Percentiles rank a stretch among this genome's conserved stretches.
These are phyloP conservation scores for Oenanthe javanica DNA, from an alignment of 140 eudicot genomes.

Conservation along the genomic window DNA sequence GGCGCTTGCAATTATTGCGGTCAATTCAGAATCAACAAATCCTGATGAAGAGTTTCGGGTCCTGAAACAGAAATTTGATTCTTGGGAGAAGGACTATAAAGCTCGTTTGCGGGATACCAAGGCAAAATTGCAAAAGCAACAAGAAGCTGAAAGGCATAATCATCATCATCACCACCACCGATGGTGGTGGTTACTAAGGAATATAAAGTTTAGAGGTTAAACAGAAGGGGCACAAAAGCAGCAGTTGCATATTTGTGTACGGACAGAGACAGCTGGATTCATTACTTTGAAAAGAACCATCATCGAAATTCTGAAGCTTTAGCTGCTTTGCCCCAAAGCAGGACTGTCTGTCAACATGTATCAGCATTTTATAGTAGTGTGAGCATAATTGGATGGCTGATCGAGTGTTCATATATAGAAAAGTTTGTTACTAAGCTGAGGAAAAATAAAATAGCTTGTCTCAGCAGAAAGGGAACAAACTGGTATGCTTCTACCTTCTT, in stretches of 20 bases:
- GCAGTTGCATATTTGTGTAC: neutral
- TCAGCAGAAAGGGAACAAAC: neutral
- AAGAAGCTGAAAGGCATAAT: conserved; percentile 26
- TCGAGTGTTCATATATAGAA: neutral
- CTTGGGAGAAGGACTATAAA: conserved; percentile 65
- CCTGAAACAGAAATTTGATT: conserved; percentile 45
- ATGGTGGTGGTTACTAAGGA: conserved; percentile 33
- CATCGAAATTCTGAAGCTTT: neutral
- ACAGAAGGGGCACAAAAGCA: neutral
- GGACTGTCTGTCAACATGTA: neutral
- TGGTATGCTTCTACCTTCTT: neutral
- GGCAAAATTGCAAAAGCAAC: conserved; percentile 33
- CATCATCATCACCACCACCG: conserved; percentile 5
- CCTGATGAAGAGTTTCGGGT: conserved; percentile 49
- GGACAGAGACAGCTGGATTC: neutral
- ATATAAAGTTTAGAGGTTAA: neutral
- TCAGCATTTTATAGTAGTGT: neutral
- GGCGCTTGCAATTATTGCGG: conserved; percentile 40
- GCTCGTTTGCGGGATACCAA: conserved; percentile 47
- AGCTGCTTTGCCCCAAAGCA: neutral
- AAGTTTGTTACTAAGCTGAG: conserved; percentile 4
- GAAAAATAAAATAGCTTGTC: neutral
- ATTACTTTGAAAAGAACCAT: neutral
- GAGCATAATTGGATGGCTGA: neutral
- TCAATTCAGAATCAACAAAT: conserved; percentile 35